phyloP scores from a whole-genome alignment of 495 filamentous ascomycete genomes.

The Xylaria curta region DNA sequence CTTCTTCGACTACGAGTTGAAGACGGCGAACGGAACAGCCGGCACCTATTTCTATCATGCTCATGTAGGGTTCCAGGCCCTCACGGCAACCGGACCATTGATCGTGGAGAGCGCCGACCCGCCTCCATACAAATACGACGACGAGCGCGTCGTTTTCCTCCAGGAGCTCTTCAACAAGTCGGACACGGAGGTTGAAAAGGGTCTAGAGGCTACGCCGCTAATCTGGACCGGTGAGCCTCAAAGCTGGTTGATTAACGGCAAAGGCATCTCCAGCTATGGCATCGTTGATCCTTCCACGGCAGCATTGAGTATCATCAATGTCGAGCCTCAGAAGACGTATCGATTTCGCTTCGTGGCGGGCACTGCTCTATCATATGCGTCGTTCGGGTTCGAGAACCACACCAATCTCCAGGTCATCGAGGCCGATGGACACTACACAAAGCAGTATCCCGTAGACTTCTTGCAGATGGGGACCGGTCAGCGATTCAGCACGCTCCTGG shows the following conservation, averaged over 20 bases:
- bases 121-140: conserved; percentile 56
- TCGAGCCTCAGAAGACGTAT: conserved; percentile 61
- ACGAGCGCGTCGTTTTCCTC: conserved; percentile 58
- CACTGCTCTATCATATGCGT: conserved; percentile 54
- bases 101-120: conserved; percentile 54
- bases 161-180: conserved; percentile 53
- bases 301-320: conserved; percentile 52
- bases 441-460: conserved; percentile 47
- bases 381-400: conserved; percentile 57
- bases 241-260: conserved; percentile 53
- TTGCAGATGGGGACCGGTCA: conserved; percentile 60
- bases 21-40: conserved; percentile 46
- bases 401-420: conserved; percentile 54
- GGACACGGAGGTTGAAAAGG: conserved; percentile 45
- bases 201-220: conserved; percentile 40
- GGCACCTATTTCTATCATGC: conserved; percentile 64
- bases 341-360: conserved; percentile 58
- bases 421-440: conserved; percentile 61
- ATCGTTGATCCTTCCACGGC: conserved; percentile 24
- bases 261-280: conserved; percentile 32
- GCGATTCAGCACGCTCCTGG: conserved; percentile 58
- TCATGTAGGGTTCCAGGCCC: conserved; percentile 59
- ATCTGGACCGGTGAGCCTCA: conserved; percentile 50
- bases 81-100: conserved; percentile 56
- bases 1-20: conserved; percentile 65